Evolutionary conservation across 164 flowering plant species (phyloP).

Genomic region (Stephania cephalantha): DNA sequence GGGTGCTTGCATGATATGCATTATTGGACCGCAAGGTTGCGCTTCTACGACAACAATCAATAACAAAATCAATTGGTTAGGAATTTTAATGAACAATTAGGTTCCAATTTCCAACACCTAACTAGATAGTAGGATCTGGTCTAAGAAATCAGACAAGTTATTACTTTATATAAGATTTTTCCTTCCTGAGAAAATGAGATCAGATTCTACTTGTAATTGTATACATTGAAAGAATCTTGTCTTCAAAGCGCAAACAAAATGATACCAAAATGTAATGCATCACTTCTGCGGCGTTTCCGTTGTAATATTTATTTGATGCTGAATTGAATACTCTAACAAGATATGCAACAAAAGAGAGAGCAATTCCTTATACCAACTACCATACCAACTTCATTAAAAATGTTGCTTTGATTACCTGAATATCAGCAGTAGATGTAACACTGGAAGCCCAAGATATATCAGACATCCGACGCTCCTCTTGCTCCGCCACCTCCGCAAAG

Average conservation of each 20-base stretch:
- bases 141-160: background rate
- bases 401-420: constrained; percentile 38
- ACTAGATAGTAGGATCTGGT: background rate
- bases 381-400: background rate
- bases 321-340: too few relatives aligned
- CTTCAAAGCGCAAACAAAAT: too few relatives aligned
- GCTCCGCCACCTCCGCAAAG: constrained; percentile 31
- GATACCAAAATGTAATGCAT: background rate
- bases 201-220: background rate
- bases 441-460: constrained; percentile 87
- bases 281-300: background rate
- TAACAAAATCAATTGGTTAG: background rate
- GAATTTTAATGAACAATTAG: too few relatives aligned
- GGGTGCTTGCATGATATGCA: background rate
- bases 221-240: background rate
- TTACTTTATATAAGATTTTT: background rate
- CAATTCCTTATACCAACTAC: background rate
- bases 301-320: too few relatives aligned
- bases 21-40: background rate
- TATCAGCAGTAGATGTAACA: constrained; percentile 56
- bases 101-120: too few relatives aligned
- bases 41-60: background rate
- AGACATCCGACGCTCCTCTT: constrained; percentile 94
- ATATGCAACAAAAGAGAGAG: too few relatives aligned
- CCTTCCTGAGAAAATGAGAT: background rate